Percentiles rank a stretch among this genome's conserved stretches.
Evolutionary conservation across 371 early-diverging fungal genomes (phyloP).

Genomic region (Rhizopus stolonifer): DNA sequence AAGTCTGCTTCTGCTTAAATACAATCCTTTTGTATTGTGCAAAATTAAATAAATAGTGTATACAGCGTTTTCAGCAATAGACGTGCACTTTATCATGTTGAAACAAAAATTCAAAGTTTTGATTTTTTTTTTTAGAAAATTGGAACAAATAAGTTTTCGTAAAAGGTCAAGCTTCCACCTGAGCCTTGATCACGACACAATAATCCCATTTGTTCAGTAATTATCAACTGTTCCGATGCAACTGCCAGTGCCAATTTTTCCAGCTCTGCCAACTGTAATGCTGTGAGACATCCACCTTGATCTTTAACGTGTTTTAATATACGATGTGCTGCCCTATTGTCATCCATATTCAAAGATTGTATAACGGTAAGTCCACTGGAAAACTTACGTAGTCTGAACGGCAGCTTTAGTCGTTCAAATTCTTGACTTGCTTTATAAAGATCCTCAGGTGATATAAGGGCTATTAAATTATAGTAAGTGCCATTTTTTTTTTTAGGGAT

Average conservation of each 20-base stretch:
- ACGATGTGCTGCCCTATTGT: conserved; percentile 65
- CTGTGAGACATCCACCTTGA: conserved; percentile 57
- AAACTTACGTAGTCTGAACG: conserved; percentile 73
- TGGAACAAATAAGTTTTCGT: conserved; percentile 62
- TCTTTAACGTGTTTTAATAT: conserved; percentile 57
- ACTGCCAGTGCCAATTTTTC: conserved; percentile 67
- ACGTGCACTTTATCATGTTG: too few species aligned
- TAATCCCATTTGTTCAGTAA: conserved; percentile 73
- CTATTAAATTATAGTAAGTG: conserved; percentile 38
- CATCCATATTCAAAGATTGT: conserved; percentile 68
- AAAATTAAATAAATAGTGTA: not conserved
- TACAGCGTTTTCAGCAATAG: too few species aligned
- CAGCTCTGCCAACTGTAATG: conserved; percentile 67
- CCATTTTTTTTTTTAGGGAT: too few species aligned
- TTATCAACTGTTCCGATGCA: conserved; percentile 75
- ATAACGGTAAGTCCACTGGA: conserved; percentile 78
- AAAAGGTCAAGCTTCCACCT: conserved; percentile 80
- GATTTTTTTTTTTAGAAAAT: too few species aligned
- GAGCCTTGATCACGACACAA: conserved; percentile 87
- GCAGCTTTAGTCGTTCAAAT: conserved; percentile 67
- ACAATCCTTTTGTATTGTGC: not conserved
- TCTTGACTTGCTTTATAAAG: conserved; percentile 69
- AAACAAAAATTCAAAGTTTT: too few species aligned
- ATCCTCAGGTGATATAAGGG: conserved; percentile 87
- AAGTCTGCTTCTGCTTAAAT: conserved; percentile 53